Percentiles rank a stretch among this genome's conserved stretches.
phyloP scores from a whole-genome alignment of 352 stramenopile species.

The Sclerospora graminicola region DNA sequence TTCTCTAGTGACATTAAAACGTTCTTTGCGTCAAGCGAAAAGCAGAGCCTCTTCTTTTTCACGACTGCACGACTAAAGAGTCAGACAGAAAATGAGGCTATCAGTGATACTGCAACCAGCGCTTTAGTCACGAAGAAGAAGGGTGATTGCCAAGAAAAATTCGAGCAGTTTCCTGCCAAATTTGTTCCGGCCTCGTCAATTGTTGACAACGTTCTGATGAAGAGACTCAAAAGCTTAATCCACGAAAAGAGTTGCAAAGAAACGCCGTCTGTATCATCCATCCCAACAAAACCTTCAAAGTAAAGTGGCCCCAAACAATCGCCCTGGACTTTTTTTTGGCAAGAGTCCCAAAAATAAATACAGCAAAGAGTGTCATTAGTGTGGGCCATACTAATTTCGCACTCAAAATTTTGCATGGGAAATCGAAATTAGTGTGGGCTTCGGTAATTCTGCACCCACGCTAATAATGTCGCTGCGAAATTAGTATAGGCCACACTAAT shows the following conservation, averaged over 20 bases:
- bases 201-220: slow-evolving; percentile 20
- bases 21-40: slow-evolving; percentile 47
- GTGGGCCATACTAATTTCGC: too few species aligned
- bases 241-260: slow-evolving; percentile 3
- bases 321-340: slow-evolving; percentile 38
- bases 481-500: too few species aligned
- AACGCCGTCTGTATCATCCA: slow-evolving; percentile 13
- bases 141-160: not conserved
- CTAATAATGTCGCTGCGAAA: too few species aligned
- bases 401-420: too few species aligned
- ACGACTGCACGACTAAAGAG: not conserved
- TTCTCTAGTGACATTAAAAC: slow-evolving; percentile 45
- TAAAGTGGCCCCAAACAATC: slow-evolving; percentile 30
- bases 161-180: slow-evolving; percentile 13
- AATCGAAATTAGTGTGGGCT: too few species aligned
- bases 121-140: slow-evolving; percentile 11
- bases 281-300: slow-evolving; percentile 6
- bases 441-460: too few species aligned
- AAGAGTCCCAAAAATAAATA: slow-evolving; percentile 7
- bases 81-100: not conserved
- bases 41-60: slow-evolving; percentile 8
- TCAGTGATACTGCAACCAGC: not conserved
- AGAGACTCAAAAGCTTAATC: not conserved
- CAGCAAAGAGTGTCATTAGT: too few species aligned
- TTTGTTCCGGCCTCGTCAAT: slow-evolving; percentile 41